Percentiles rank a stretch among this genome's conserved stretches.
Conservation (phyloP, 148 eudicot genomes). For the Chenopodium album region DNA sequence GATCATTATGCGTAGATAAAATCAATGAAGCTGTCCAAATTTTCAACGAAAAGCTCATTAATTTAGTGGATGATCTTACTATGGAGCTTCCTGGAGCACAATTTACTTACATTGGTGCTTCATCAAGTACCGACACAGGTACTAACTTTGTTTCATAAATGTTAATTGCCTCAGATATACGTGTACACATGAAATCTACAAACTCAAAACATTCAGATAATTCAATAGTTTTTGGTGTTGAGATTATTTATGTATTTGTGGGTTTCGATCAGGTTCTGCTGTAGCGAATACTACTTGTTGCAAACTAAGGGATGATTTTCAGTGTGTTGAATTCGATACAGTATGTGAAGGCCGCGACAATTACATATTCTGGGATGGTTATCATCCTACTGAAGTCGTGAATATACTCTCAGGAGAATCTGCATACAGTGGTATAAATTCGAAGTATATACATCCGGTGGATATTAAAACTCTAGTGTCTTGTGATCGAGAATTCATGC, state of each 20-base stretch:
- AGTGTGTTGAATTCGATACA: background rate
- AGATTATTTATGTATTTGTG: too few relatives aligned
- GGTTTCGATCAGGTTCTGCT: constrained; percentile 15
- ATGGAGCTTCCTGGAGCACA: constrained; percentile 18
- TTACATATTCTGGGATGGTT: constrained; percentile 33
- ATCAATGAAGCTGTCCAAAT: constrained; percentile 11
- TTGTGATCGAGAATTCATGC: background rate
- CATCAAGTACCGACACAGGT: constrained; percentile 20
- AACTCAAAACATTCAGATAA: too few relatives aligned
- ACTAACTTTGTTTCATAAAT: too few relatives aligned
- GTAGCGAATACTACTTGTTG: constrained; percentile 23
- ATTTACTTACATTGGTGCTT: constrained; percentile 25
- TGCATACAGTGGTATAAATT: constrained; percentile 15
- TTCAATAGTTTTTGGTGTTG: too few relatives aligned
- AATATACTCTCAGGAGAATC: constrained; percentile 13
- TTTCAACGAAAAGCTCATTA: constrained; percentile 25
- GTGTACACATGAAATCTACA: too few relatives aligned
- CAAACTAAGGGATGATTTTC: constrained; percentile 25
- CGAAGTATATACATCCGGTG: constrained; percentile 26
- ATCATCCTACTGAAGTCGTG: constrained; percentile 29
- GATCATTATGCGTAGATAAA: constrained; percentile 27
- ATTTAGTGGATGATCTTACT: constrained; percentile 26
- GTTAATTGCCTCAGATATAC: background rate
- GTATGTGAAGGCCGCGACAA: constrained; percentile 12
- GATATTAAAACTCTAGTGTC: constrained; percentile 28